These are phyloP conservation scores for Scedosporium aurantiacum DNA, from an alignment of 2,329 filamentous ascomycete species.

Conservation along the genomic window DNA sequence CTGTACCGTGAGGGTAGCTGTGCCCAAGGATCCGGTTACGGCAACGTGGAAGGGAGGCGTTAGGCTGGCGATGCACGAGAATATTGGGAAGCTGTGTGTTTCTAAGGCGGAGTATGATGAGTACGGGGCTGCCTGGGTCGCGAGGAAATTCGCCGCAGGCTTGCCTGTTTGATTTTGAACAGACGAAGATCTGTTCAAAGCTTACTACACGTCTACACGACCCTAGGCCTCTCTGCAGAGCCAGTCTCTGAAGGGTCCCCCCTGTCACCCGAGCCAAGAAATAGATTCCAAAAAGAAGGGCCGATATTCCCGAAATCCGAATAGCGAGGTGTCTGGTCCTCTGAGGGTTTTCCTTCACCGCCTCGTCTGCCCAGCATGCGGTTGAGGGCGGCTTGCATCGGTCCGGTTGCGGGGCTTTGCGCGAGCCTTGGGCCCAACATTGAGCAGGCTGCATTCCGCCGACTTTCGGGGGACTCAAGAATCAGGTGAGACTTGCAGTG, in stretches of 20 bases:
- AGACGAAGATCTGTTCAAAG: background rate
- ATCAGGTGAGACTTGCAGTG: too few relatives aligned
- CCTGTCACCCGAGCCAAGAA: background rate
- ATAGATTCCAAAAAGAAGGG: too few relatives aligned
- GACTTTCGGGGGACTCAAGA: too few relatives aligned
- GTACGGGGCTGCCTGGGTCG: slow-evolving; percentile 63
- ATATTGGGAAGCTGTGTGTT: slow-evolving; percentile 60
- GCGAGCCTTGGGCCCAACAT: too few relatives aligned
- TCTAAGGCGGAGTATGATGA: slow-evolving; percentile 88
- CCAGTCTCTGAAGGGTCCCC: too few relatives aligned
- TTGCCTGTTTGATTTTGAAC: slow-evolving; percentile 11
- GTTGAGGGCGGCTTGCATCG: too few relatives aligned
- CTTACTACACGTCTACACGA: too few relatives aligned
- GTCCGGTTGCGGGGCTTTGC: too few relatives aligned
- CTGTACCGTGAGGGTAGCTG: slow-evolving; percentile 63
- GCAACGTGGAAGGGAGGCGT: slow-evolving; percentile 83
- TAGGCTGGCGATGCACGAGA: slow-evolving; percentile 57
- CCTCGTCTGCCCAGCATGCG: too few relatives aligned
- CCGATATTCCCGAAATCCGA: background rate
- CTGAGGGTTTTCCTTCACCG: too few relatives aligned
- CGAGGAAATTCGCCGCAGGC: slow-evolving; percentile 52
- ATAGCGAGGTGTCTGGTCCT: background rate
- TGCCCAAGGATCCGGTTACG: slow-evolving; percentile 60
- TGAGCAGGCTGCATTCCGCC: too few relatives aligned
- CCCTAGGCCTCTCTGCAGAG: too few relatives aligned